These are phyloP conservation scores for Lentinula boryana DNA, from an alignment of 768 basidiomycete genomes.

Conservation along the genomic window DNA sequence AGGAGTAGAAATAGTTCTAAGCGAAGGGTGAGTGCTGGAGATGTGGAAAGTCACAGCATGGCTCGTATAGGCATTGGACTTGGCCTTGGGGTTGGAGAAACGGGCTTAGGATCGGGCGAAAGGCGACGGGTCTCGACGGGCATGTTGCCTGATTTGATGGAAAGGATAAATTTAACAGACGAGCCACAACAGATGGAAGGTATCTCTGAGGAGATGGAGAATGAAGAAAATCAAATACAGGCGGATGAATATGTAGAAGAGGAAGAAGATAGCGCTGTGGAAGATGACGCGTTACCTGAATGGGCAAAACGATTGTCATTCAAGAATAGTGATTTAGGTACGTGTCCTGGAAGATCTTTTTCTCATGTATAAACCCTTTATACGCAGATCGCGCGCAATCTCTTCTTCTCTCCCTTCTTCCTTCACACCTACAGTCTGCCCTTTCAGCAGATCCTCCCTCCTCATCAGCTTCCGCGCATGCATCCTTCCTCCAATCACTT, in stretches of 20 bases:
- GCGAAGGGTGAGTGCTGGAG: slow-evolving; percentile 44
- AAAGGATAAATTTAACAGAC: slow-evolving; percentile 37
- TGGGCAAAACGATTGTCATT: slow-evolving; percentile 70
- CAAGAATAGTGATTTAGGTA: slow-evolving; percentile 52
- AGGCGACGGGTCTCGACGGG: slow-evolving; percentile 57
- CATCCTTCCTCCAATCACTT: slow-evolving; percentile 46
- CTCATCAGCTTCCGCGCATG: slow-evolving; percentile 23
- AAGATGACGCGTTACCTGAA: slow-evolving; percentile 67
- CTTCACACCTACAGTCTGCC: slow-evolving; percentile 40
- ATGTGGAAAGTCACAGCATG: slow-evolving; percentile 20
- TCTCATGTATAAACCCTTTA: slow-evolving; percentile 1
- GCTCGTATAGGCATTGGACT: slow-evolving; percentile 8
- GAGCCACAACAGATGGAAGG: slow-evolving; percentile 55
- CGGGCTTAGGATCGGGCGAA: slow-evolving; percentile 14
- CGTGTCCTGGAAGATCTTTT: slow-evolving; percentile 15
- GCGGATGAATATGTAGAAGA: slow-evolving; percentile 20
- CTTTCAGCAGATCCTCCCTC: slow-evolving; percentile 15
- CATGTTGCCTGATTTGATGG: slow-evolving; percentile 45
- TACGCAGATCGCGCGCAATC: slow-evolving; percentile 57
- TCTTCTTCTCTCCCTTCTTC: slow-evolving; percentile 55
- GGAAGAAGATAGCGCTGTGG: slow-evolving; percentile 36
- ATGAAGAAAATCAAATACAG: neutral
- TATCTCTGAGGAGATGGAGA: slow-evolving; percentile 29
- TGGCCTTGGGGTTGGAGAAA: slow-evolving; percentile 17
- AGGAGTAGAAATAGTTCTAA: slow-evolving; percentile 26